Evolutionary conservation across 2,329 filamentous ascomycete genomes (phyloP).

Genomic region (Pseudocercospora eumusae): DNA sequence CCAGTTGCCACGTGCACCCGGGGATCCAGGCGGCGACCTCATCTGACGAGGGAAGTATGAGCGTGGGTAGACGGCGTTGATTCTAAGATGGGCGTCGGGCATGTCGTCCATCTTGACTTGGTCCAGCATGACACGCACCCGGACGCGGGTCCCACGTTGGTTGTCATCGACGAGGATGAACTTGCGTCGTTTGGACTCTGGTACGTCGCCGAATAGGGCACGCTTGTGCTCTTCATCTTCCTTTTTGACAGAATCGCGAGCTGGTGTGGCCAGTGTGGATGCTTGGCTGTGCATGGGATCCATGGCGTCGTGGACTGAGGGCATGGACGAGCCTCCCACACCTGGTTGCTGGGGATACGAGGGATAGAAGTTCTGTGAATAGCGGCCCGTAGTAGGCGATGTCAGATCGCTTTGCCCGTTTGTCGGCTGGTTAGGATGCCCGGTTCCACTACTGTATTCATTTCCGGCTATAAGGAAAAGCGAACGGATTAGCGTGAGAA

Average conservation of each 20-base stretch:
- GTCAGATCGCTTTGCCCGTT: constrained; percentile 53
- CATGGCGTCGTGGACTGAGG: constrained; percentile 63
- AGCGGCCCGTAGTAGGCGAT: constrained; percentile 67
- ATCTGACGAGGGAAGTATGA: constrained; percentile 93
- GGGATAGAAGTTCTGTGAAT: constrained; percentile 74
- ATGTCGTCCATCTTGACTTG: constrained; percentile 93
- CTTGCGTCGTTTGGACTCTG: constrained; percentile 88
- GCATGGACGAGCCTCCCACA: constrained; percentile 60
- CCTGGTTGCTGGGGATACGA: constrained; percentile 64
- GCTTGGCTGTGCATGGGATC: constrained; percentile 44
- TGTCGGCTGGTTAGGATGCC: constrained; percentile 66
- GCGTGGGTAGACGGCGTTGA: constrained; percentile 84
- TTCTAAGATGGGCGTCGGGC: constrained; percentile 89
- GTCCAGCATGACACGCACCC: constrained; percentile 90
- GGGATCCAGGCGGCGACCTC: constrained; percentile 78
- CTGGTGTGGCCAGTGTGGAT: constrained; percentile 39
- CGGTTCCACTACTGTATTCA: constrained; percentile 55
- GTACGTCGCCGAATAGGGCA: constrained; percentile 81
- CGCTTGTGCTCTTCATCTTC: constrained; percentile 61
- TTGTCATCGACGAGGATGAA: constrained; percentile 95
- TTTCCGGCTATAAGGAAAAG: constrained; percentile 56
- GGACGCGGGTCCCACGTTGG: constrained; percentile 75
- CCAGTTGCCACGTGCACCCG: constrained; percentile 74
- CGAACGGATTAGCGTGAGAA: constrained; percentile 47
- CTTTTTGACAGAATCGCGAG: constrained; percentile 44